Evolutionary conservation across 768 basidiomycete genomes (phyloP).

Genomic region (Arthromyces matolae): DNA sequence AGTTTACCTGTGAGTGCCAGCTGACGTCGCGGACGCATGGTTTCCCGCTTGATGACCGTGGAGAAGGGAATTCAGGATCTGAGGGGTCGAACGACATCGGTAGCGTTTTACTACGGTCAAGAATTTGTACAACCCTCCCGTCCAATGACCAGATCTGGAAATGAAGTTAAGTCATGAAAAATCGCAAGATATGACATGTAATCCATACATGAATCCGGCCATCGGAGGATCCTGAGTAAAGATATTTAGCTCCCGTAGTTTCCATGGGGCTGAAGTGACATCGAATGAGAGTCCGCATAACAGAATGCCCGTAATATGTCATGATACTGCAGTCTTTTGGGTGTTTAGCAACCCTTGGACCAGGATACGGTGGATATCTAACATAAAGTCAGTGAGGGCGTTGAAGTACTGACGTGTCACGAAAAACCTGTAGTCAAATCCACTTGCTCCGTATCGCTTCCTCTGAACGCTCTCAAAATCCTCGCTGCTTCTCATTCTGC

Average conservation of each 20-base stretch:
- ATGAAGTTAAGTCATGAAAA: not conserved
- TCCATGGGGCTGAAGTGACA: conserved; percentile 94
- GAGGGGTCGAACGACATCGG: conserved; percentile 76
- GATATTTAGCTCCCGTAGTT: conserved; percentile 89
- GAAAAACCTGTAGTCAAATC: conserved; percentile 82
- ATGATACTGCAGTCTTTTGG: conserved; percentile 92
- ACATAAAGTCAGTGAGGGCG: not conserved
- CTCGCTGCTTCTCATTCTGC: conserved; percentile 79
- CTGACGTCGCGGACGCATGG: conserved; percentile 89
- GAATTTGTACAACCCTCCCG: conserved; percentile 75
- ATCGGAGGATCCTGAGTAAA: conserved; percentile 91
- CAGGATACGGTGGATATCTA: conserved; percentile 66
- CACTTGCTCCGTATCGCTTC: conserved; percentile 49
- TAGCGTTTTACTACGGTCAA: conserved; percentile 74
- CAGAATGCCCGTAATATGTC: conserved; percentile 91
- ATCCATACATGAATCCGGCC: conserved; percentile 73
- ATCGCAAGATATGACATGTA: conserved; percentile 2
- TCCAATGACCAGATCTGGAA: conserved; percentile 94
- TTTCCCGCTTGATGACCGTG: conserved; percentile 23
- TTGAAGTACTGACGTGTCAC: not conserved
- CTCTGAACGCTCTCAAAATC: conserved; percentile 58
- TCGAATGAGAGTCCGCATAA: conserved; percentile 87
- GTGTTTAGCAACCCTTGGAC: conserved; percentile 59
- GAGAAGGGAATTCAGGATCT: conserved; percentile 42
- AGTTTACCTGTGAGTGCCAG: conserved; percentile 89